Percentiles rank a stretch among this genome's conserved stretches.
These are phyloP conservation scores for Tagetes patula DNA, from an alignment of 129 eudicot species.

Conservation along the genomic window DNA sequence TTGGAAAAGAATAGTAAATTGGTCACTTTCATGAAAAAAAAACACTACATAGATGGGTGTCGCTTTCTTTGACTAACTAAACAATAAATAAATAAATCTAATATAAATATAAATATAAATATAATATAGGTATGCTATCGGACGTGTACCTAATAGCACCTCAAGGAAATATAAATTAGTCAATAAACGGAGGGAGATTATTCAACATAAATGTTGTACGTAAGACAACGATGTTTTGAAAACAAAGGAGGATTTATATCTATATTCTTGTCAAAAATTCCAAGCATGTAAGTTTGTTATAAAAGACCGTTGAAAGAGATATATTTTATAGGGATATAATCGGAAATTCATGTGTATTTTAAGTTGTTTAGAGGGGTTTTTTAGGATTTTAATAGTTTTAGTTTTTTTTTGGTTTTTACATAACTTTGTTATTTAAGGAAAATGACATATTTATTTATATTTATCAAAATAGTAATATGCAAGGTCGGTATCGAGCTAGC, in stretches of 20 bases:
- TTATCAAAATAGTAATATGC: too few relatives aligned
- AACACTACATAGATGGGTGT: slow-evolving; percentile 18
- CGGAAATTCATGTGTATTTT: too few relatives aligned
- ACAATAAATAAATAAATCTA: slow-evolving; percentile 3
- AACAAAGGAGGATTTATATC: not conserved
- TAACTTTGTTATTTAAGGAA: too few relatives aligned
- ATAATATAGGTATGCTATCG: slow-evolving; percentile 25
- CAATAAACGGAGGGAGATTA: slow-evolving; percentile 23
- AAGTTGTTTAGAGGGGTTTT: too few relatives aligned
- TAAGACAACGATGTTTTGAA: slow-evolving; percentile 25
- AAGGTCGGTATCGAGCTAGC: too few relatives aligned
- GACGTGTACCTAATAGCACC: slow-evolving; percentile 34
- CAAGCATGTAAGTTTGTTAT: not conserved
- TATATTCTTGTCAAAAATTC: not conserved
- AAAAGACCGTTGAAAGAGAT: too few relatives aligned
- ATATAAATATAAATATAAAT: slow-evolving; percentile 15
- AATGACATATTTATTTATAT: too few relatives aligned
- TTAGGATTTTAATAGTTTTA: too few relatives aligned
- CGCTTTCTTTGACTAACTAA: slow-evolving; percentile 24
- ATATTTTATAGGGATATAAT: too few relatives aligned
- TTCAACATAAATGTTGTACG: slow-evolving; percentile 8
- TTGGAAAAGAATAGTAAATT: slow-evolving; percentile 7
- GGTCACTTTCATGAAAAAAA: slow-evolving; percentile 12
- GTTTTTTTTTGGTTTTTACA: too few relatives aligned
- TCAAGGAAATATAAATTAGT: slow-evolving; percentile 17